Conservation (phyloP, 2,329 filamentous ascomycete species). For the Akanthomyces muscarius region DNA sequence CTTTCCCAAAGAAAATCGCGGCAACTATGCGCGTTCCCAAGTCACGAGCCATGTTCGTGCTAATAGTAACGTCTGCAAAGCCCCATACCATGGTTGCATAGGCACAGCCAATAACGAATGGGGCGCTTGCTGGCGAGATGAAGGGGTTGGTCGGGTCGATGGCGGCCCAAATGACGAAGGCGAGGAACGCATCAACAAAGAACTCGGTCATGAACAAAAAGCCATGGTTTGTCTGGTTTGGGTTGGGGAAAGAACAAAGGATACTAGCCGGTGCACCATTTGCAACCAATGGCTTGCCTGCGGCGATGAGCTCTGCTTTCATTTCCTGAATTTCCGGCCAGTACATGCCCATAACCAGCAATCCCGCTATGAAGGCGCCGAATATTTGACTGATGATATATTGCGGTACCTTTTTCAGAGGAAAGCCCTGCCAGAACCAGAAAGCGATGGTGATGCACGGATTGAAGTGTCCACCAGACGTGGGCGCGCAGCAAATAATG, state of each 20-base stretch:
- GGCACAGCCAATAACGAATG: constrained; percentile 53
- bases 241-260: constrained; percentile 49
- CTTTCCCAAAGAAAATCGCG: constrained; percentile 45
- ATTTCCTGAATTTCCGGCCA: constrained; percentile 41
- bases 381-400: constrained; percentile 56
- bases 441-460: constrained; percentile 46
- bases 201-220: constrained; percentile 57
- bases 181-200: constrained; percentile 54
- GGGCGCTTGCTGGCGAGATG: constrained; percentile 42
- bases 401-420: constrained; percentile 52
- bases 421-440: constrained; percentile 53
- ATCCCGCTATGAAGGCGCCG: constrained; percentile 51
- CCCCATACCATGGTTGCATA: constrained; percentile 54
- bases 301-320: constrained; percentile 33
- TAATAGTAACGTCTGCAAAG: constrained; percentile 51
- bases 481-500: constrained; percentile 52
- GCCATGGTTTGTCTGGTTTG: constrained; percentile 48
- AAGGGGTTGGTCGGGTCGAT: constrained; percentile 58
- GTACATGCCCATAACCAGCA: constrained; percentile 54
- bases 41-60: constrained; percentile 55
- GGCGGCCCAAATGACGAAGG: constrained; percentile 53
- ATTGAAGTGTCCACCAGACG: constrained; percentile 53
- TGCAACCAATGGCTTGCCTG: constrained; percentile 30
- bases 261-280: constrained; percentile 50
- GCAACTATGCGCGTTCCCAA: constrained; percentile 56